A percentile compares a stretch with the other conserved stretches of the same genome.
These are phyloP conservation scores for Podospora anserina DNA, from an alignment of 495 filamentous ascomycete genomes.

Conservation along the genomic window DNA sequence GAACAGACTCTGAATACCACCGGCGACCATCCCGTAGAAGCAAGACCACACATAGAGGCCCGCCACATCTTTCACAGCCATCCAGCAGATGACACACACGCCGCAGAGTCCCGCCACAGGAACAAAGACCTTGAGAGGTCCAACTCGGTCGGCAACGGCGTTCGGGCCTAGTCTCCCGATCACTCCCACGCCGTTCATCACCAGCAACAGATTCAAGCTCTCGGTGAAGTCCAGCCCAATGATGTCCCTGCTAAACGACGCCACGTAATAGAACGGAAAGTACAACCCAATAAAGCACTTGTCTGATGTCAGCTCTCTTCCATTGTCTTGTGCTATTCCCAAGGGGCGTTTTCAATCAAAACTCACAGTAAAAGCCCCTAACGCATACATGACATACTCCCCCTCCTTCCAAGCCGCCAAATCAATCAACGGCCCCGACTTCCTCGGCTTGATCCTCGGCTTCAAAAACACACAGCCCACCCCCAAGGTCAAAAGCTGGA, in stretches of 20 bases:
- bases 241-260: slow-evolving; percentile 52
- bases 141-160: slow-evolving; percentile 58
- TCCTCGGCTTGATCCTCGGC: slow-evolving; percentile 36
- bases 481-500: slow-evolving; percentile 50
- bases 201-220: slow-evolving; percentile 64
- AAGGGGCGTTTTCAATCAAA: neutral
- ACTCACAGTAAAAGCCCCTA: neutral
- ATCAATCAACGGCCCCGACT: slow-evolving; percentile 35
- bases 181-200: slow-evolving; percentile 69
- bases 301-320: neutral
- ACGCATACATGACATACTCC: slow-evolving; percentile 34
- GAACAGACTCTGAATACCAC: slow-evolving; percentile 66
- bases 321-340: neutral
- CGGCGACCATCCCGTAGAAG: slow-evolving; percentile 64
- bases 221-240: slow-evolving; percentile 48
- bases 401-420: slow-evolving; percentile 42
- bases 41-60: slow-evolving; percentile 59
- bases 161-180: slow-evolving; percentile 63
- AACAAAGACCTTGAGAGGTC: slow-evolving; percentile 61
- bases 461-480: slow-evolving; percentile 56
- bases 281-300: slow-evolving; percentile 70
- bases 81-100: slow-evolving; percentile 61
- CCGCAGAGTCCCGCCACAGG: slow-evolving; percentile 51
- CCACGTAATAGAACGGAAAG: slow-evolving; percentile 73
- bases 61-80: slow-evolving; percentile 46